These are phyloP conservation scores for Paecilomyces fulvus DNA, from an alignment of 2,329 filamentous ascomycete genomes.

Conservation along the genomic window DNA sequence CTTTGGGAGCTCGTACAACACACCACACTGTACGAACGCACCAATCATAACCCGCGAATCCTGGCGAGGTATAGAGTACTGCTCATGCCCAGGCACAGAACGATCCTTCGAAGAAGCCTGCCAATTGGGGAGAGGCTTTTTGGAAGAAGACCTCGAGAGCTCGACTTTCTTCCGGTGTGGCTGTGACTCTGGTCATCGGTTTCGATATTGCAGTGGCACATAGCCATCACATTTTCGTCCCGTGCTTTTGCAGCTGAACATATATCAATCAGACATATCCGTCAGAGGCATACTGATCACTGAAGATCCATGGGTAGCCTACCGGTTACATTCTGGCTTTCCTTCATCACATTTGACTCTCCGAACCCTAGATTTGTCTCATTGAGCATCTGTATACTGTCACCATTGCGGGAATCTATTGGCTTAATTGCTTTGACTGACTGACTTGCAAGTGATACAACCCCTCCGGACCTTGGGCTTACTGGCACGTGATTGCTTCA, in stretches of 20 bases:
- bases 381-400: constrained; percentile 1
- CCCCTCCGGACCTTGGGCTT: constrained; percentile 37
- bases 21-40: no score
- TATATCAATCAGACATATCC: not conserved
- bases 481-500: not conserved
- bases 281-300: constrained; percentile 23
- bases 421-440: constrained; percentile 32
- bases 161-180: not conserved
- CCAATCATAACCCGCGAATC: no score
- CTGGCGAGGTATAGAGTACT: no score
- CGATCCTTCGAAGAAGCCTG: constrained; percentile 57
- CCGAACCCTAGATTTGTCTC: constrained; percentile 6
- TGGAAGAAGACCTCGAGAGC: constrained; percentile 30
- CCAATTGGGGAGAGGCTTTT: constrained; percentile 54
- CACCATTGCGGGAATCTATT: not conserved
- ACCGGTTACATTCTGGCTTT: constrained; percentile 54
- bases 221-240: not conserved
- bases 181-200: not conserved
- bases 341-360: constrained; percentile 60
- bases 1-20: no score
- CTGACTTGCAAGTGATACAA: constrained; percentile 61
- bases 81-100: constrained; percentile 36
- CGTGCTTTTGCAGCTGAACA: not conserved
- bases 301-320: constrained; percentile 33
- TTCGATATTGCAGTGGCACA: not conserved